Evolutionary conservation across 352 stramenopile species (phyloP), one percentile per base, ranked within the genome.

Genomic region (Pythium myriotylum): DNA sequence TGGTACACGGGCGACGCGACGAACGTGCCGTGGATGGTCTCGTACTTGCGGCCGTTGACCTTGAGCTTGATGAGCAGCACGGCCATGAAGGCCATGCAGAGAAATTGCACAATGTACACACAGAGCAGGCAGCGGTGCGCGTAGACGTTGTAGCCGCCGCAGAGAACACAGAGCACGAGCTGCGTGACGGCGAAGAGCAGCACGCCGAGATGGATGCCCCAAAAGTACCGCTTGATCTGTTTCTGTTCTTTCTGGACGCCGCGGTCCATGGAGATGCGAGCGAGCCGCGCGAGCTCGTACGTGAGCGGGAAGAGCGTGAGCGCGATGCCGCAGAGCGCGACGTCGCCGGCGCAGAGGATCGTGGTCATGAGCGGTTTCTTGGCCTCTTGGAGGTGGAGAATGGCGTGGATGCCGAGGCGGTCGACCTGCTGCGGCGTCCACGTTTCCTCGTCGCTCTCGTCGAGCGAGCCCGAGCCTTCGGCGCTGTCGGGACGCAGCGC

Each of bases 1-100:
- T 80, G 65, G 52, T 91, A 91, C 17, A 91, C 65, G 17, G 81
- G 81, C 8, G 81, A 91, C 1, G 64, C 70, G 50, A 87, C 69
- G 46, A 91, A 86, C 41, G 76, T 66, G 19, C 80, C 80, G 50
- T 88, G 75, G 2, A 89, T 73, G 27, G 76, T 86, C 51, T 91
- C 82, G 42, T 81, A 80, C 53, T 89, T 74, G 39, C 80, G 72
- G 42, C 78, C 79, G 17, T 67, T 70, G 22, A 72, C 54, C 45
- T 87, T 87, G 16, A 89, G 72, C 24, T 62, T 59, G 1, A 81
- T 19, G 16, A 89, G 64, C 32, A 78, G 58, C 57, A 61, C 72
- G 19, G 75, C 67, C 71, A 87, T 86, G 72, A 77, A 89, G 20
- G 72, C 23, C 42, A 87, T 71, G 54, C 73, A 77, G 41, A 75